phyloP scores from a whole-genome alignment of 2,329 filamentous ascomycete species.

The Aspergillus sp. region DNA sequence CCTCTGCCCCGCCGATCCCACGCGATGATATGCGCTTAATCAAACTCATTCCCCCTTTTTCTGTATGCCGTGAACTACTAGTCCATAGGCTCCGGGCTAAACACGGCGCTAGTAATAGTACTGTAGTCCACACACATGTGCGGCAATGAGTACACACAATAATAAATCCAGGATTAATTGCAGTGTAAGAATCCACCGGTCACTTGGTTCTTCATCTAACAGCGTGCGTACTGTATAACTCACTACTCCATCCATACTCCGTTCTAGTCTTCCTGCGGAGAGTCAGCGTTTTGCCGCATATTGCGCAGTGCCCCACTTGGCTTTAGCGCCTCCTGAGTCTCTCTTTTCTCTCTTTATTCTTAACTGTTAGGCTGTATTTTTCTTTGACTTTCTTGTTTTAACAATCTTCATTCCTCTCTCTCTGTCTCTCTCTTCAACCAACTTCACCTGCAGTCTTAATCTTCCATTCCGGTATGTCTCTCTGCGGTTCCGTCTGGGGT shows the following conservation, averaged over 20 bases:
- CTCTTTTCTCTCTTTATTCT: background rate
- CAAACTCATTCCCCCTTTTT: constrained; percentile 1
- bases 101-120: too few species aligned
- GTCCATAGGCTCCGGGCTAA: too few species aligned
- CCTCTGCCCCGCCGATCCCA: too few species aligned
- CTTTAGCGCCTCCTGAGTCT: background rate
- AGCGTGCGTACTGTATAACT: background rate
- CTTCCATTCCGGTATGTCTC: background rate
- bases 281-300: background rate
- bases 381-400: background rate
- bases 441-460: background rate
- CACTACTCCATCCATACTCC: background rate
- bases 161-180: too few species aligned
- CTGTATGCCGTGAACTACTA: too few species aligned
- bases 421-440: background rate
- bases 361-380: background rate
- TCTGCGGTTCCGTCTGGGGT: background rate
- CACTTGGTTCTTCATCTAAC: background rate
- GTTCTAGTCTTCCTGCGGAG: background rate
- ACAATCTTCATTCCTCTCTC: background rate
- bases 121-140: too few species aligned
- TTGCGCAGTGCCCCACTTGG: background rate
- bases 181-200: background rate
- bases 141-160: too few species aligned
- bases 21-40: background rate